A percentile compares a stretch with the other conserved stretches of the same genome.
phyloP scores from a whole-genome alignment of 768 basidiomycete species.

The Leccinum pellstonianum region DNA sequence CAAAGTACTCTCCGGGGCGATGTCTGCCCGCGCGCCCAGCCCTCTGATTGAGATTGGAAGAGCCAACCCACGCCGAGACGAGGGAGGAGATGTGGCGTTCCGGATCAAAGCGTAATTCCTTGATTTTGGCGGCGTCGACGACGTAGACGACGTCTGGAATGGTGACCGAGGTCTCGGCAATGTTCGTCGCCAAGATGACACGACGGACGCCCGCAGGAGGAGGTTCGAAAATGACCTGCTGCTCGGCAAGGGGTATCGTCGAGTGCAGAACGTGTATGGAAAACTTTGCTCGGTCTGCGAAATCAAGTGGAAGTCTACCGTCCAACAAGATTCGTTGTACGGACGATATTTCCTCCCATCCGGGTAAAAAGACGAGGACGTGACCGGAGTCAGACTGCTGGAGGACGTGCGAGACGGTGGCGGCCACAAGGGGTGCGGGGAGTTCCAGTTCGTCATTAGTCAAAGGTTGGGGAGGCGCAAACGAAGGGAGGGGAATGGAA shows the following conservation, averaged over 20 bases:
- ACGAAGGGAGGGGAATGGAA: conserved; percentile 2
- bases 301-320: conserved; percentile 54
- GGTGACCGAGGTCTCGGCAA: conserved; percentile 93
- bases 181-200: conserved; percentile 91
- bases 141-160: conserved; percentile 96
- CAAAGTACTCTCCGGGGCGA: conserved; percentile 87
- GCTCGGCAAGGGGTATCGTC: conserved; percentile 82
- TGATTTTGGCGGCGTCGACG: conserved; percentile 84
- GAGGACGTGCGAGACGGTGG: conserved; percentile 77
- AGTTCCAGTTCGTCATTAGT: conserved; percentile 66
- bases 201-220: conserved; percentile 75
- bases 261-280: conserved; percentile 86
- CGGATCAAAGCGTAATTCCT: conserved; percentile 89
- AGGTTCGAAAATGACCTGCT: conserved; percentile 86
- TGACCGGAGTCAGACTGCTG: conserved; percentile 76
- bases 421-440: conserved; percentile 77
- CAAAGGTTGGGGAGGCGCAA: conserved; percentile 11
- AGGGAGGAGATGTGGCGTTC: conserved; percentile 85
- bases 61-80: conserved; percentile 88
- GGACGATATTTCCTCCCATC: conserved; percentile 85
- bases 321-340: conserved; percentile 64
- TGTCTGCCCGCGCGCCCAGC: conserved; percentile 93
- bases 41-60: conserved; percentile 86
- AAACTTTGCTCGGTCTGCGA: conserved; percentile 56
- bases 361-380: conserved; percentile 88